Evolutionary conservation across 2,329 filamentous ascomycete species (phyloP), one percentile per base, ranked within the genome.

Genomic region (Diatrype stigma): DNA sequence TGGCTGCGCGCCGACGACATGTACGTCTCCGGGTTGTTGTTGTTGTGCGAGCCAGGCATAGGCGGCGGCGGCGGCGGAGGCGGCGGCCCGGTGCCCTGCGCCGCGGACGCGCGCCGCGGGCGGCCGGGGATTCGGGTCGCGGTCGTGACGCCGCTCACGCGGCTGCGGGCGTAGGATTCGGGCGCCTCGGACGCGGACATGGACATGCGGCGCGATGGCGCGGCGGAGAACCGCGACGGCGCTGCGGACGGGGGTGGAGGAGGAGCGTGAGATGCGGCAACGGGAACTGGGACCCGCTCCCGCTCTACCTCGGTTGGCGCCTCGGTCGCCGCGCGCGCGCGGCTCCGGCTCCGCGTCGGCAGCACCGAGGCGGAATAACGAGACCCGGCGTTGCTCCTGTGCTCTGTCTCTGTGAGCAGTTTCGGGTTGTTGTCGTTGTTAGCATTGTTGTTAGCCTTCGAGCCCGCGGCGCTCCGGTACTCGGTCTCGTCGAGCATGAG

Each of bases 401-500:
- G 52, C 28, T 63, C 63, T 14, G 50, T 32, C 22, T 67, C 63
- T 22, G 50, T 51, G 46, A 62, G 42, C 26, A 64, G 60, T 55
- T 56, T 64, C 6, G 12, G 34, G 34, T 6, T 30, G 67, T 63
- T 38, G 63, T 55, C 32, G 59, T 55, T 49, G 58, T 63, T n/a
- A n/a, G 49, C 66, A 58, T 50, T n/a, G n/a, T n/a, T n/a, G n/a
- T n/a, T n/a, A n/a, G n/a, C n/a, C n/a, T 67, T 69, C n/a, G 72
- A 72, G 42, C 65, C 65, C 3, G 63, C 66, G 38, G 69, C 68
- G 58, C 74, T 77, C 49, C 67, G 68, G 49, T 70, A 64, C 50
- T 77, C 76, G 3, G 60, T 54, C 7, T 78, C 73, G 11, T 63
- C 64, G 49, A 74, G 59, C 58, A 74, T 66, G 8, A 74, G 64